These are phyloP conservation scores for Candida schatavii DNA, from an alignment of 805 yeast genomes.

Conservation along the genomic window DNA sequence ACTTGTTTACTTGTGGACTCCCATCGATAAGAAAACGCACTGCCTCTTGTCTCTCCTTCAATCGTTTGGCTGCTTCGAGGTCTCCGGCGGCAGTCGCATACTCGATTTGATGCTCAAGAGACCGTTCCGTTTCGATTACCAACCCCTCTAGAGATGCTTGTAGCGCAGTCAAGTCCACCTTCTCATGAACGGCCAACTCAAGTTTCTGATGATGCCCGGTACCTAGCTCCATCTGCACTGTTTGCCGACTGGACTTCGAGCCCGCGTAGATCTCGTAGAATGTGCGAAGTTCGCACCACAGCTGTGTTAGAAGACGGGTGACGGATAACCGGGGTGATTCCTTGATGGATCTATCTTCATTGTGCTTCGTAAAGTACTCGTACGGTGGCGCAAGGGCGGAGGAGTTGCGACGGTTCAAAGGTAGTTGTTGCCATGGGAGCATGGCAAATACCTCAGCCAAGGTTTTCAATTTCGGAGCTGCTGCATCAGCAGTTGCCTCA, in stretches of 20 bases:
- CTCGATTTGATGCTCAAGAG: constrained; percentile 9
- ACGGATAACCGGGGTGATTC: constrained; percentile 48
- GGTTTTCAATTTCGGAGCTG: not conserved
- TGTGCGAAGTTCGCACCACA: constrained; percentile 68
- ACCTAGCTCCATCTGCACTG: constrained; percentile 47
- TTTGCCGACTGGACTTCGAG: constrained; percentile 25
- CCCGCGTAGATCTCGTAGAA: constrained; percentile 53
- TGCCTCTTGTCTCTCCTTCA: constrained; percentile 11
- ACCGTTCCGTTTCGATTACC: constrained; percentile 8
- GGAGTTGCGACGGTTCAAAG: constrained; percentile 12
- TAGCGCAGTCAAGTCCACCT: constrained; percentile 18
- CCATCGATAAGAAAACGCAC: constrained; percentile 11
- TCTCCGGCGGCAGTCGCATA: constrained; percentile 1
- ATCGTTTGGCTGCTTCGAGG: constrained; percentile 1
- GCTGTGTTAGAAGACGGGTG: constrained; percentile 53
- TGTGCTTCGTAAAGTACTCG: constrained; percentile 22
- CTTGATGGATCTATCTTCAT: constrained; percentile 21
- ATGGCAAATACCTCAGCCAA: not conserved
- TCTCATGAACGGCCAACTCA: constrained; percentile 46
- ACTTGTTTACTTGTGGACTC: constrained; percentile 12
- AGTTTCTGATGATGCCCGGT: constrained; percentile 42
- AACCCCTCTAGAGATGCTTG: constrained; percentile 2
- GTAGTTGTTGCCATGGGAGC: constrained; percentile 7
- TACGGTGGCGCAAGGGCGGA: constrained; percentile 18
- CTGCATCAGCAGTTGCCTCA: not conserved